phyloP scores from a whole-genome alignment of 2,329 filamentous ascomycete species.

The Verticillium albo-atrum region DNA sequence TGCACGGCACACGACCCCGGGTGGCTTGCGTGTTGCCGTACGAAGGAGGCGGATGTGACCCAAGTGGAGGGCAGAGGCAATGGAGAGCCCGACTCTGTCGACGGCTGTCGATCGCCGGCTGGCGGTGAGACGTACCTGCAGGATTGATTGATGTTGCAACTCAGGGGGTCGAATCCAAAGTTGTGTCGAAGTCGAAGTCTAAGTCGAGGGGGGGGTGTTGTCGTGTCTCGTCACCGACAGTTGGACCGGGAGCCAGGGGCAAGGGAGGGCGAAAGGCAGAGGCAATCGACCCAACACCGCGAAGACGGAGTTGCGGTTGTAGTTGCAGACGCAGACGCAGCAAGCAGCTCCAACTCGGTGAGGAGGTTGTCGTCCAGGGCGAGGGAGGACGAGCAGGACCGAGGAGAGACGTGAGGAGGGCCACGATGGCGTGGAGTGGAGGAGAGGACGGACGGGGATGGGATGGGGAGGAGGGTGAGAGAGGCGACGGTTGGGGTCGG shows the following conservation, averaged over 20 bases:
- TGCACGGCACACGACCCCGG: neutral
- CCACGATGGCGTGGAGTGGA: neutral
- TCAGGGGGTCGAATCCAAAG: neutral
- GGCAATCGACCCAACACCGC: neutral
- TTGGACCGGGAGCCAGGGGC: neutral
- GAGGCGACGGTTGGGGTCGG: neutral
- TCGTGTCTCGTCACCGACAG: slow-evolving; percentile 2
- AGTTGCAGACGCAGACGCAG: neutral
- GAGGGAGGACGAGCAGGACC: neutral
- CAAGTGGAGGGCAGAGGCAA: neutral
- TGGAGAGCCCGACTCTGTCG: neutral
- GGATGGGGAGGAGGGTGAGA: neutral
- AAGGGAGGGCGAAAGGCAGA: neutral
- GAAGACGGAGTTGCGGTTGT: neutral
- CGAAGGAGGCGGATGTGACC: neutral
- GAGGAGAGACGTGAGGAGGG: neutral
- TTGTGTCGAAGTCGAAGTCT: neutral
- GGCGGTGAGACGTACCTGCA: neutral
- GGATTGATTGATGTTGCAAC: neutral
- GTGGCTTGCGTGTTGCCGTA: neutral
- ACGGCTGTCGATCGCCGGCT: neutral
- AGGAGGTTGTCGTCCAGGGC: neutral
- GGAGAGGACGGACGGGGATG: neutral
- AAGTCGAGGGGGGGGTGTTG: neutral
- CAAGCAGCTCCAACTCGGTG: neutral